phyloP scores from a whole-genome alignment of 139 green algal genomes.

The Chlamydomonas asymmetrica region DNA sequence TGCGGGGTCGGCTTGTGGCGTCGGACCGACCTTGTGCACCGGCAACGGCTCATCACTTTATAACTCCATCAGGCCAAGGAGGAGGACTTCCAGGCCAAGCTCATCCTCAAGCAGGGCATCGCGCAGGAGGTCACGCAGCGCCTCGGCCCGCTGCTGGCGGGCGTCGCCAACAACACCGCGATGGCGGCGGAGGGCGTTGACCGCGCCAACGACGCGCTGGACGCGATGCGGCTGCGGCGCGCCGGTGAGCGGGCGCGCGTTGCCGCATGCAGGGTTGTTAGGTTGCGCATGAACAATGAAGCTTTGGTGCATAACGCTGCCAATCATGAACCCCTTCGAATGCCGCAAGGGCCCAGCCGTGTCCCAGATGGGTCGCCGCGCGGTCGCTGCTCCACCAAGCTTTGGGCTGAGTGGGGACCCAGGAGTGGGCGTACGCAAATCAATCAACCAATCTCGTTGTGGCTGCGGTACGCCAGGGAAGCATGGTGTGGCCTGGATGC shows the following conservation, averaged over 20 bases:
- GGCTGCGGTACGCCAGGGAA: no score
- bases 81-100: background rate
- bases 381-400: background rate
- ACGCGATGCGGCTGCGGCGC: background rate
- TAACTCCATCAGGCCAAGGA: conserved; percentile 16
- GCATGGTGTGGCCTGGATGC: no score
- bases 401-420: no score
- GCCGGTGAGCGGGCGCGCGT: background rate
- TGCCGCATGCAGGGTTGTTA: background rate
- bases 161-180: conserved; percentile 3
- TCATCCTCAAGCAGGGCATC: conserved; percentile 21
- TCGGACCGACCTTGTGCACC: no score
- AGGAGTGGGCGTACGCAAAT: no score
- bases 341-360: no score
- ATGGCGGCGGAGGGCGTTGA: conserved; percentile 8
- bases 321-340: no score
- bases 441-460: no score
- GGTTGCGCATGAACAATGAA: no score
- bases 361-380: background rate
- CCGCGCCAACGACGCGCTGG: background rate
- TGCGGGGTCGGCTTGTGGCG: no score
- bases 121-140: background rate
- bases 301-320: no score
- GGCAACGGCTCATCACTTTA: no score
- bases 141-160: background rate